Base-by-base conservation (phyloP, 2,329 filamentous ascomycete genomes). In the Penicillium polonicum region DNA sequence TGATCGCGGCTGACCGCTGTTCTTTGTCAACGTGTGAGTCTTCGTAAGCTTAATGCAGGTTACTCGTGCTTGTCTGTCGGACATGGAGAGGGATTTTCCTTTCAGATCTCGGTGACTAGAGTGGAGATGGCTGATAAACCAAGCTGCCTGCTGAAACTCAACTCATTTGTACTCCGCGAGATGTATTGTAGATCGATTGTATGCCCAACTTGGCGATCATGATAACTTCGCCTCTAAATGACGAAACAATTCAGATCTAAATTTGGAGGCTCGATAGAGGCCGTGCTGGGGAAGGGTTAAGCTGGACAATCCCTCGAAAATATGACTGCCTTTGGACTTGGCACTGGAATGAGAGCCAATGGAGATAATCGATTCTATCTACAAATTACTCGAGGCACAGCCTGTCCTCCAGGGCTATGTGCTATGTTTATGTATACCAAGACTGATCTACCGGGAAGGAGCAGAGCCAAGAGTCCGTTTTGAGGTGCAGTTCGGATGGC, bases 401-500 rank as follows among this genome's bases (percentile, higher is more conserved):
- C 31, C 31, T 38, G 15, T 35, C 12, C 39, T 31, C 23, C 33
- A 43, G 33, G 27, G 41, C 31, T 31, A 31, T 35, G 52, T 19
- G 15, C 53, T 27, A 33, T 25, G 38, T 31, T 44, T 25, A 45
- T 45, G 52, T 49, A 50, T 50, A 59, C 52, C 52, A 58, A 50
- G 46, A 51, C 25, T 55, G 46, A 58, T 51, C 56, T 50, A 39
- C 55, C 55, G 55, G 55, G 55, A 57, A 44, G 55, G 15, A 45
- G 36, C 46, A 51, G 41, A 45, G 57, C 57, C 52, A 59, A 59
- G 57, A 56, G 41, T 39, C 38, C 33, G 5, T 36, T 55, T 38
- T 41, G 48, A 42, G 45, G 39, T 36, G 21, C 2, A 52, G 21
- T 50, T 51, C 31, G 39, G 53, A 38, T 43, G 13, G 2, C 15